Evolutionary conservation across 2,329 filamentous ascomycete genomes (phyloP).

Genomic region (Cylindrodendrum hubeiense): DNA sequence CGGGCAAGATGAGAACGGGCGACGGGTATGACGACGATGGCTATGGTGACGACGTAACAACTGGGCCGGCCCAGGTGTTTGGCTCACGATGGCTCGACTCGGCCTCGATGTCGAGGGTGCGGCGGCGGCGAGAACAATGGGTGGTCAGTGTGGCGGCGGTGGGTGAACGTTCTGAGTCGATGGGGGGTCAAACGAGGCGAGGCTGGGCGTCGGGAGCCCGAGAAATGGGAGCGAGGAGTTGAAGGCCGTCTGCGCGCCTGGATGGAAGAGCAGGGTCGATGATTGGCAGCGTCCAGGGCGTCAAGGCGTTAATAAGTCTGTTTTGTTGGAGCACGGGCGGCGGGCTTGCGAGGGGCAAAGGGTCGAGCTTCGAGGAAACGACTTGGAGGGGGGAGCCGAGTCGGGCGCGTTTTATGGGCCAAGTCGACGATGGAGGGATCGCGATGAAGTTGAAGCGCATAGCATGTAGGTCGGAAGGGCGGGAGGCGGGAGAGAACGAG

Average conservation of each 20-base stretch:
- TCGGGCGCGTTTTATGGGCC: slow-evolving; percentile 20
- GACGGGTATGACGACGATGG: slow-evolving; percentile 22
- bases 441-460: slow-evolving; percentile 19
- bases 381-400: slow-evolving; percentile 11
- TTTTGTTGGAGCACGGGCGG: slow-evolving; percentile 33
- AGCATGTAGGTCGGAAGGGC: slow-evolving; percentile 18
- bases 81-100: slow-evolving; percentile 41
- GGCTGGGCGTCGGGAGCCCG: slow-evolving; percentile 35
- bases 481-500: slow-evolving; percentile 21
- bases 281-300: slow-evolving; percentile 46
- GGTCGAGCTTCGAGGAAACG: slow-evolving; percentile 14
- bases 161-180: slow-evolving; percentile 24
- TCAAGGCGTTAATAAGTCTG: slow-evolving; percentile 38
- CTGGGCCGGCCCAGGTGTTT: slow-evolving; percentile 46
- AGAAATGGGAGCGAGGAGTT: slow-evolving; percentile 38
- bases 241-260: slow-evolving; percentile 38
- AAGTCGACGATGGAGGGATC: slow-evolving; percentile 11
- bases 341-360: slow-evolving; percentile 14
- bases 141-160: slow-evolving; percentile 29
- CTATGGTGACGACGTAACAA: slow-evolving; percentile 36
- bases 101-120: slow-evolving; percentile 37
- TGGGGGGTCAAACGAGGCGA: slow-evolving; percentile 32
- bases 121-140: slow-evolving; percentile 20
- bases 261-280: slow-evolving; percentile 41
- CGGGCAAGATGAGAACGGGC: slow-evolving; percentile 25